Evolutionary conservation across 345 rosid genomes (phyloP).

Genomic region (Salix arbutifolia): DNA sequence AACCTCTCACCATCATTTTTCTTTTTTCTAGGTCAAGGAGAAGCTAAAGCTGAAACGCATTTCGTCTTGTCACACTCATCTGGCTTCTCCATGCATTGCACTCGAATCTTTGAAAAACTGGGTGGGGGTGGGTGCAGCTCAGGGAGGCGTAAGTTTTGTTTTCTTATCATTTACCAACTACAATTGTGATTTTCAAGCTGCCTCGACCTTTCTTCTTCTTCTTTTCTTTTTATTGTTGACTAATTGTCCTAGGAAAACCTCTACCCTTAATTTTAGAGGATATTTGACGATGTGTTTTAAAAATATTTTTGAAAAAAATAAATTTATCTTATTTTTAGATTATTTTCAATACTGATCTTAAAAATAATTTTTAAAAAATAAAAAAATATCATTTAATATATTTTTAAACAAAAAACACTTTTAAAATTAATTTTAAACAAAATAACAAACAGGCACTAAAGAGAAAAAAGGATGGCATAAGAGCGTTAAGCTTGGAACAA

Average conservation of each 20-base stretch:
- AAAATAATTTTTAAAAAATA: too few species aligned
- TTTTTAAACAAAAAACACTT: too few species aligned
- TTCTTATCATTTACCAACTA: slow-evolving; percentile 36
- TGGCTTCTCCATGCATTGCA: slow-evolving; percentile 41
- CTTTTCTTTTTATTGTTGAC: slow-evolving; percentile 18
- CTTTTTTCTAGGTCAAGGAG: slow-evolving; percentile 8
- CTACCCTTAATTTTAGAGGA: background rate
- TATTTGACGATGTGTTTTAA: too few species aligned
- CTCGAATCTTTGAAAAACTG: slow-evolving; percentile 45
- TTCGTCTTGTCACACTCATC: slow-evolving; percentile 42
- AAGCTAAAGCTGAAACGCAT: slow-evolving; percentile 25
- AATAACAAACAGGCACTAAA: background rate
- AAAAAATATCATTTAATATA: too few species aligned
- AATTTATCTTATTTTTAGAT: too few species aligned
- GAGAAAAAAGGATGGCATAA: background rate
- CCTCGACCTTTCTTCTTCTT: background rate
- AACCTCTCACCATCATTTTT: background rate
- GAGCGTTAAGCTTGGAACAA: background rate
- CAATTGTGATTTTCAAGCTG: slow-evolving; percentile 24
- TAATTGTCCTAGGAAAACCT: slow-evolving; percentile 4
- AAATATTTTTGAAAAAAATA: too few species aligned
- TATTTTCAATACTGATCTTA: too few species aligned
- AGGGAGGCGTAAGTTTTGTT: slow-evolving; percentile 12
- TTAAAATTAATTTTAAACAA: too few species aligned
- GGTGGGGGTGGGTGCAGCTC: slow-evolving; percentile 3